A percentile compares a stretch with the other conserved stretches of the same genome.
Evolutionary conservation across 208 protist species (phyloP).

Genomic region (Porcisia hertigi): DNA sequence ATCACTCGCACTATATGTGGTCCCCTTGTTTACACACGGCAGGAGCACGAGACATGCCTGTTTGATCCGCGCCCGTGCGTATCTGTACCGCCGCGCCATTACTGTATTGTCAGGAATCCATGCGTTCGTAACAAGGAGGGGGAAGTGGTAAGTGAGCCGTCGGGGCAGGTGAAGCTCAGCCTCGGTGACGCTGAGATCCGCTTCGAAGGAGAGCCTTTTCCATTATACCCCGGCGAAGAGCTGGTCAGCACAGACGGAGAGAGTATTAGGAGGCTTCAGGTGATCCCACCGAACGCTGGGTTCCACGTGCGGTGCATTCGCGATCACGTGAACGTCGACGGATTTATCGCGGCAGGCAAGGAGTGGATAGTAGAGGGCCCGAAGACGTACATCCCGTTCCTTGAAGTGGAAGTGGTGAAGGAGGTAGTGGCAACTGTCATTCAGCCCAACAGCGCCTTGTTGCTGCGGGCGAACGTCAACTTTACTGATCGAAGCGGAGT

Average conservation of each 20-base stretch:
- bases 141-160: constrained; percentile 45
- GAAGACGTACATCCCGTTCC: constrained; percentile 87
- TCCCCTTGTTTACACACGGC: constrained; percentile 91
- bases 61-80: constrained; percentile 80
- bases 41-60: constrained; percentile 93
- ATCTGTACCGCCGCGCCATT: constrained; percentile 63
- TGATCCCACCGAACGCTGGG: constrained; percentile 82
- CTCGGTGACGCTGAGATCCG: constrained; percentile 94
- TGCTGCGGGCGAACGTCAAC: constrained; percentile 66
- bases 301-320: constrained; percentile 84
- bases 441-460: constrained; percentile 84
- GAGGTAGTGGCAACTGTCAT: constrained; percentile 75
- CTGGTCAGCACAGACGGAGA: constrained; percentile 39
- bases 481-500: constrained; percentile 80
- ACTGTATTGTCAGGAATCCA: constrained; percentile 80
- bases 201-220: constrained; percentile 89
- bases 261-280: constrained; percentile 61
- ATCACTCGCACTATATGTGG: constrained; percentile 80
- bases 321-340: constrained; percentile 52
- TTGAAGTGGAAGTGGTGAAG: constrained; percentile 83
- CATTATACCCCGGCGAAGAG: constrained; percentile 90
- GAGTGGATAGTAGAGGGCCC: constrained; percentile 94
- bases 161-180: constrained; percentile 81
- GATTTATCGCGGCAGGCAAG: constrained; percentile 65
- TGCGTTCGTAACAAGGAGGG: constrained; percentile 45